These are phyloP conservation scores for Aspergillus ustus DNA, from an alignment of 2,329 filamentous ascomycete species.

Conservation along the genomic window DNA sequence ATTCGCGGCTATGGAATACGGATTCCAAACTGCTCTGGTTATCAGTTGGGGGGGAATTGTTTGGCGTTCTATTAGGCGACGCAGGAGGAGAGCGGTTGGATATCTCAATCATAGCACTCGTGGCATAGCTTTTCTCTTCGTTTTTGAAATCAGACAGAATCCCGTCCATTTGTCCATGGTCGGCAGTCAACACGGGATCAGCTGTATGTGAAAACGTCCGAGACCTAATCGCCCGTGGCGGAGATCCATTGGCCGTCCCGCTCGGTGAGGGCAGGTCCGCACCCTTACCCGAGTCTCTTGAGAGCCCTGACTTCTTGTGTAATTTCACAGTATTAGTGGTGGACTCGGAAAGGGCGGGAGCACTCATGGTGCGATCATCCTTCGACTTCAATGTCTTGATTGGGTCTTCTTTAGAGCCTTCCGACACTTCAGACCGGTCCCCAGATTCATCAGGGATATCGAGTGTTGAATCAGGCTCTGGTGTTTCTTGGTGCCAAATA, in stretches of 20 bases:
- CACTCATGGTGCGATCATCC: conserved; percentile 41
- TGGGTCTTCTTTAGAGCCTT: conserved; percentile 26
- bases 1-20: conserved; percentile 48
- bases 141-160: conserved; percentile 60
- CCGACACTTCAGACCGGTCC: conserved; percentile 26
- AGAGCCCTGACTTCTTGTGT: conserved; percentile 32
- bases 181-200: conserved; percentile 69
- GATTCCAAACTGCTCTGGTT: conserved; percentile 41
- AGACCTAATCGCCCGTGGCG: conserved; percentile 63
- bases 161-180: conserved; percentile 69
- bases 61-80: conserved; percentile 56
- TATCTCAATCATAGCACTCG: conserved; percentile 69
- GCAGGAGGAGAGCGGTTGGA: conserved; percentile 65
- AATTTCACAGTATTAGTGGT: conserved; percentile 29
- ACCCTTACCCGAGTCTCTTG: conserved; percentile 26
- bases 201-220: conserved; percentile 66
- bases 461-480: conserved; percentile 46
- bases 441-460: conserved; percentile 45
- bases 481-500: conserved; percentile 65
- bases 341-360: conserved; percentile 36
- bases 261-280: conserved; percentile 33
- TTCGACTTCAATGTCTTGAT: conserved; percentile 37
- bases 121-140: conserved; percentile 63
- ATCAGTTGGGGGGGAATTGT: conserved; percentile 48
- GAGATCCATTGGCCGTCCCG: conserved; percentile 45